Evolutionary conservation across 2,329 filamentous ascomycete genomes (phyloP).

Genomic region (Fusarium transvaalense): DNA sequence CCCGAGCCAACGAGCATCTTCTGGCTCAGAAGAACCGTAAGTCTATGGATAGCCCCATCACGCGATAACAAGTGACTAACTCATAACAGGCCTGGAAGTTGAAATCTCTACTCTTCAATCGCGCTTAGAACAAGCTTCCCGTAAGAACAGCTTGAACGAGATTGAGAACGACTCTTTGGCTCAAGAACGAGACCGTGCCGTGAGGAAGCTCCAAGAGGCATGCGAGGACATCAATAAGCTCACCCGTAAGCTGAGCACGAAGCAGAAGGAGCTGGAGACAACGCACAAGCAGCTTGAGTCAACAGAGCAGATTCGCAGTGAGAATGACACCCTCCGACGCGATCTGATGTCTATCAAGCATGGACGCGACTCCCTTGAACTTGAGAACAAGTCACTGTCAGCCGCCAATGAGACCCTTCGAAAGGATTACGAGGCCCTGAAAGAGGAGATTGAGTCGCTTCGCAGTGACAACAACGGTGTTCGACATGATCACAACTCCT

Average conservation of each 20-base stretch:
- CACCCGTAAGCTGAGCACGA: conserved; percentile 57
- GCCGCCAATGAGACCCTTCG: conserved; percentile 57
- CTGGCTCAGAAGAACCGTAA: conserved; percentile 68
- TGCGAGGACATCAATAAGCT: conserved; percentile 68
- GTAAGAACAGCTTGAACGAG: conserved; percentile 71
- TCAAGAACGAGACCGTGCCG: conserved; percentile 74
- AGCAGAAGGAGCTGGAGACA: conserved; percentile 58
- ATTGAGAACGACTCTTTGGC: conserved; percentile 72
- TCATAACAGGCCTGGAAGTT: conserved; percentile 65
- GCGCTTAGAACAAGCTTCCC: conserved; percentile 72
- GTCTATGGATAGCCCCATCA: conserved; percentile 45
- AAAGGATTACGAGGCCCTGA: conserved; percentile 53
- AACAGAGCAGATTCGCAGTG: conserved; percentile 55
- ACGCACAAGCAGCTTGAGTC: conserved; percentile 58
- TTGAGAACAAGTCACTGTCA: conserved; percentile 58
- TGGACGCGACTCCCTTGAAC: conserved; percentile 53
- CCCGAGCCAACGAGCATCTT: conserved; percentile 60
- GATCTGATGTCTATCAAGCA: conserved; percentile 58
- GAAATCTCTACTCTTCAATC: conserved; percentile 71
- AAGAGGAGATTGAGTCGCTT: conserved; percentile 57
- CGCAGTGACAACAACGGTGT: conserved; percentile 58
- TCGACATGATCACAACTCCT: conserved; percentile 58
- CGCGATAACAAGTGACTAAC: conserved; percentile 8
- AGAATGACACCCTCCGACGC: conserved; percentile 57
- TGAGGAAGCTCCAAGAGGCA: conserved; percentile 71